Evolutionary conservation across 768 basidiomycete species (phyloP).

Genomic region (Gloeopeniophorella convolvens): DNA sequence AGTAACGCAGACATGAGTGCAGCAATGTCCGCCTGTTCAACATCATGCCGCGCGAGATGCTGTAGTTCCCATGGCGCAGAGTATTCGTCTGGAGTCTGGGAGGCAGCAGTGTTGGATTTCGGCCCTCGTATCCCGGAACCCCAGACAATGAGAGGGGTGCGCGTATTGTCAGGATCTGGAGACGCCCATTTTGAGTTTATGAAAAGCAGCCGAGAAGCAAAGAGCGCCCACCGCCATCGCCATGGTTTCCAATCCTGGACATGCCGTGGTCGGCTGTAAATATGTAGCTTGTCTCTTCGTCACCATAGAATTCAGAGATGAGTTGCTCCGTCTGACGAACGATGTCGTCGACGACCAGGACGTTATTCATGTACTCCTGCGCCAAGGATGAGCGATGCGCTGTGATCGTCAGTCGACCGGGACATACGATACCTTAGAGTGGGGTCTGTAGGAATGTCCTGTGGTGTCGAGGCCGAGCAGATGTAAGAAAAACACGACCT

Average conservation of each 20-base stretch:
- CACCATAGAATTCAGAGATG: slow-evolving; percentile 55
- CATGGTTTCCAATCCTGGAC: slow-evolving; percentile 84
- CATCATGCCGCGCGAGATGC: slow-evolving; percentile 58
- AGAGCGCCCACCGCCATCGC: slow-evolving; percentile 63
- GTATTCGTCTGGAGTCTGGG: slow-evolving; percentile 61
- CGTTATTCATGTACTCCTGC: slow-evolving; percentile 84
- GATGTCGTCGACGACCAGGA: slow-evolving; percentile 70
- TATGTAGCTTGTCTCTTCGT: slow-evolving; percentile 64
- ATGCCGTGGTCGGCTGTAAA: slow-evolving; percentile 92
- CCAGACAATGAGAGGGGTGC: slow-evolving; percentile 81
- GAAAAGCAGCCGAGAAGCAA: neutral
- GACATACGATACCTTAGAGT: slow-evolving; percentile 48
- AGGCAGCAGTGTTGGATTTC: slow-evolving; percentile 40
- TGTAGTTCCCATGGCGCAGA: slow-evolving; percentile 56
- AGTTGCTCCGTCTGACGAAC: slow-evolving; percentile 60
- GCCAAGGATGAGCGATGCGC: neutral
- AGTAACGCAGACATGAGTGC: slow-evolving; percentile 70
- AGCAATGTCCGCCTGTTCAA: slow-evolving; percentile 81
- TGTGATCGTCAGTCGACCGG: neutral
- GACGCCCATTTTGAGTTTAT: neutral
- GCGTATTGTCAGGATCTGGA: slow-evolving; percentile 79
- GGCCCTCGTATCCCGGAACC: slow-evolving; percentile 71
- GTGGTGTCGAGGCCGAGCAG: slow-evolving; percentile 82
- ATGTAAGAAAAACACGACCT: slow-evolving; percentile 77
- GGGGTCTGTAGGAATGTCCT: slow-evolving; percentile 79